A percentile compares a stretch with the other conserved stretches of the same genome.
These are phyloP conservation scores for Lipomyces chichibuensis DNA, from an alignment of 805 yeast genomes.

Conservation along the genomic window DNA sequence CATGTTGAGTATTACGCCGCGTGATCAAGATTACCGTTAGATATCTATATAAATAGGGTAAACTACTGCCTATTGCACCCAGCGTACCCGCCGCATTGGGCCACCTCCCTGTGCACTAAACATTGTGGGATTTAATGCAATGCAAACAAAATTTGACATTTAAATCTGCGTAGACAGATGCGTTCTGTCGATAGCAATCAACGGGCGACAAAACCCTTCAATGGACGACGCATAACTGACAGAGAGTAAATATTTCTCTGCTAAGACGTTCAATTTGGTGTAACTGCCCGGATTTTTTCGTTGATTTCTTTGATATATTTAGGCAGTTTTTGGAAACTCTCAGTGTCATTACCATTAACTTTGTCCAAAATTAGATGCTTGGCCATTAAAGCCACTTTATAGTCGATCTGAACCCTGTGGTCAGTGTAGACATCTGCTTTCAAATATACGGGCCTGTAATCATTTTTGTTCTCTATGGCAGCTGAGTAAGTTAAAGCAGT, in stretches of 20 bases:
- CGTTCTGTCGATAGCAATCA: too few relatives aligned
- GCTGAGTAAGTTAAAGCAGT: not conserved
- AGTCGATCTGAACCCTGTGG: slow-evolving; percentile 1
- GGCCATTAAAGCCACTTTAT: not conserved
- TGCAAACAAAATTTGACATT: too few relatives aligned
- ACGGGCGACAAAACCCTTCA: too few relatives aligned
- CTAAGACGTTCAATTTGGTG: not conserved
- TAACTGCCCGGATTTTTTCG: slow-evolving; percentile 2
- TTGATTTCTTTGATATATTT: not conserved
- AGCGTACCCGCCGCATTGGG: too few relatives aligned
- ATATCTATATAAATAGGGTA: too few relatives aligned
- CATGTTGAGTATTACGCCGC: too few relatives aligned
- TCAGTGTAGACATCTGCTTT: slow-evolving; percentile 1
- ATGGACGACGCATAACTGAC: slow-evolving; percentile 2
- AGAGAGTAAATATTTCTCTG: slow-evolving; percentile 1
- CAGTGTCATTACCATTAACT: not conserved
- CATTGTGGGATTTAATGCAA: too few relatives aligned
- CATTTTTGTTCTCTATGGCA: not conserved
- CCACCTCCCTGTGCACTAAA: too few relatives aligned
- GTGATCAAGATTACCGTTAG: too few relatives aligned
- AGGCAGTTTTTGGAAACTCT: slow-evolving; percentile 4
- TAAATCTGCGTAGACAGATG: too few relatives aligned
- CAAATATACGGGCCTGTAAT: not conserved
- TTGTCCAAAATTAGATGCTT: slow-evolving; percentile 3
- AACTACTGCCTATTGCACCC: too few relatives aligned